Percentiles rank a stretch among this genome's conserved stretches.
Evolutionary conservation across 2,329 filamentous ascomycete species (phyloP).

Genomic region (Davidsoniella australis): DNA sequence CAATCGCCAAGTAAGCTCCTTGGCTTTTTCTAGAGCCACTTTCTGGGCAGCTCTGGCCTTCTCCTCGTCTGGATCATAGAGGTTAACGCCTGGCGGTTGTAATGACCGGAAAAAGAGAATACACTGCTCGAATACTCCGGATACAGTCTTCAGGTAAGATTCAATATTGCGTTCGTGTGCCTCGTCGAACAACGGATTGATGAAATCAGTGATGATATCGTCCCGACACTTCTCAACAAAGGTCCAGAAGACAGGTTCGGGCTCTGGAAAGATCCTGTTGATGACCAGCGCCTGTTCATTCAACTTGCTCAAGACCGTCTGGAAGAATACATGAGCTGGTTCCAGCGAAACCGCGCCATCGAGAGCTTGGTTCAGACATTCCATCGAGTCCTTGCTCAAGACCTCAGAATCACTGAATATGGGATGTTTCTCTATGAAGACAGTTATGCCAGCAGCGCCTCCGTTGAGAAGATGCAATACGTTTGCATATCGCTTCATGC

Average conservation of each 20-base stretch:
- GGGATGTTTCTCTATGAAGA: conserved; percentile 79
- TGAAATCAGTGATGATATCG: conserved; percentile 72
- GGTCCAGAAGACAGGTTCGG: conserved; percentile 52
- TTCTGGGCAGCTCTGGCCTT: not conserved
- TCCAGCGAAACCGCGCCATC: conserved; percentile 57
- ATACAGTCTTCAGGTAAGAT: conserved; percentile 70
- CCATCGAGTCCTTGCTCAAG: conserved; percentile 51
- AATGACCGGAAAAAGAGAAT: conserved; percentile 60
- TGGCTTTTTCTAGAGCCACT: conserved; percentile 32
- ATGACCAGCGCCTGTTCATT: conserved; percentile 73
- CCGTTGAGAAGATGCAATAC: conserved; percentile 72
- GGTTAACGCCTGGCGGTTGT: conserved; percentile 18
- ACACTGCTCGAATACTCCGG: conserved; percentile 75
- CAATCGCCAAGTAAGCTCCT: conserved; percentile 49
- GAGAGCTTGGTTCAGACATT: conserved; percentile 57
- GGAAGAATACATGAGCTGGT: conserved; percentile 69
- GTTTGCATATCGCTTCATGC: conserved; percentile 77
- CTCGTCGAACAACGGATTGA: conserved; percentile 74
- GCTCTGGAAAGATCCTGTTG: conserved; percentile 61
- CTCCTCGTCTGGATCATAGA: not conserved
- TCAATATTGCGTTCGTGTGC: conserved; percentile 58
- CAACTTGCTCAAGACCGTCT: conserved; percentile 52
- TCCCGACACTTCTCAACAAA: conserved; percentile 72
- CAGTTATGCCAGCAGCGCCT: conserved; percentile 58
- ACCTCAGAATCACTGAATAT: conserved; percentile 59